Base-by-base conservation (phyloP, 306 rosid species). In the Ziziphus jujuba region DNA sequence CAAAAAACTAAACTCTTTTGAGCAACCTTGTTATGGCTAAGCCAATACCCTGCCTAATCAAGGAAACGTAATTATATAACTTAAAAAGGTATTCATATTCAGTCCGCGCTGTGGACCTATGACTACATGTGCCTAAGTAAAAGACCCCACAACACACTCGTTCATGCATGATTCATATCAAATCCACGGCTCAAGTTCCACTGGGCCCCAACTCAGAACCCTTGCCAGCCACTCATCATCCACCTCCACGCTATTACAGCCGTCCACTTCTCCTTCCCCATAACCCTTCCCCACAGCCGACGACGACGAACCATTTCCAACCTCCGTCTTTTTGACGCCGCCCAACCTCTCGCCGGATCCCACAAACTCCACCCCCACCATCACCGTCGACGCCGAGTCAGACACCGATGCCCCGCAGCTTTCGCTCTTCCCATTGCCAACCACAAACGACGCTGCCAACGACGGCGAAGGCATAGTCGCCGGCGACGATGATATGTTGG, bases 171-270 rank as follows among this genome's bases (percentile, higher is more conserved):
- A 28, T 28, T 49, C 8, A 49, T 11, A 16, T 67, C 64, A 64
- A 52, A 71, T 33, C 63, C 81, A 72, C 13, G 72, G 59, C 36
- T 65, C 81, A 49, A 70, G 54, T 52, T 77, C 81, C 11, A 56
- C 45, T 12, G 81, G 76, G 45, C 69, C 64, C 81, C 77, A 77
- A 16, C 69, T 65, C 63, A 77, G 5, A 24, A 77, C 69, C 25
- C 81, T 65, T 34, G 48, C 72, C 22, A 77, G 48, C 81, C 81
- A 77, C 34, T 76, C 75, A 25, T 65, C 81, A n/a, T 65, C 61
- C 48, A 56, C 65, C 65, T 21, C 72, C 64, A 33, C 47, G 1
- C n/a, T 48, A 14, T 58, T 71, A 14, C 50, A 56, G 80, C 75
- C 72, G 67, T 69, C 65, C 57, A 69, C 44, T 16, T 14, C 75